phyloP scores from a whole-genome alignment of 345 rosid genomes.

The Rhodamnia rubescens region DNA sequence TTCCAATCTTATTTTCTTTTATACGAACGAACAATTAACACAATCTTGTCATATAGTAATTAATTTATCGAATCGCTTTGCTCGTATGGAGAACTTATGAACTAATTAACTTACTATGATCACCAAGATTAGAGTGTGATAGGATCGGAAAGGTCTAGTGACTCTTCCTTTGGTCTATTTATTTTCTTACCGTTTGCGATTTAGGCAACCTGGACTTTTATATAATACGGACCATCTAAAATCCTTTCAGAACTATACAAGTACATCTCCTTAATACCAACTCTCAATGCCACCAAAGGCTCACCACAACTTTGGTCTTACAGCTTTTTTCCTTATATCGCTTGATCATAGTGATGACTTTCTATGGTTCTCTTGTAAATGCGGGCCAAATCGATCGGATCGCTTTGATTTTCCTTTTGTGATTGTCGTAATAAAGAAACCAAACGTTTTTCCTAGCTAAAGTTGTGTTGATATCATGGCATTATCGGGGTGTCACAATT shows the following conservation, averaged over 20 bases:
- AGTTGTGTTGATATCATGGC: neutral
- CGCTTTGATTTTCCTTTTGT: neutral
- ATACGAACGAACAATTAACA: too few relatives aligned
- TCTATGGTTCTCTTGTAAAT: neutral
- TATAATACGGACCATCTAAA: neutral
- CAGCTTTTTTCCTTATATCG: neutral
- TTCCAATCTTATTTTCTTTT: too few relatives aligned
- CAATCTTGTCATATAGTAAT: neutral
- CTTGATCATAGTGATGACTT: neutral
- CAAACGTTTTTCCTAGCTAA: neutral
- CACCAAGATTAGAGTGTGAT: neutral
- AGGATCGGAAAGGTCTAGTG: neutral
- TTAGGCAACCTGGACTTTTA: neutral
- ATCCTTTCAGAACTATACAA: neutral
- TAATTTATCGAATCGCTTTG: fast-evolving
- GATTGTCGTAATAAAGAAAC: neutral
- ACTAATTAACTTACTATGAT: fast-evolving
- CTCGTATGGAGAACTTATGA: neutral
- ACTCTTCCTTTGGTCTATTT: neutral
- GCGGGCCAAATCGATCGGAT: neutral
- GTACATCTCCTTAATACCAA: neutral
- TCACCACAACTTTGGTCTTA: neutral
- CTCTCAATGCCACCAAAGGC: neutral
- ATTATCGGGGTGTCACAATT: neutral
- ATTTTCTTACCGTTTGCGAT: neutral